Conservation (phyloP, 768 basidiomycete species). For the Neoboletus magnificus region DNA sequence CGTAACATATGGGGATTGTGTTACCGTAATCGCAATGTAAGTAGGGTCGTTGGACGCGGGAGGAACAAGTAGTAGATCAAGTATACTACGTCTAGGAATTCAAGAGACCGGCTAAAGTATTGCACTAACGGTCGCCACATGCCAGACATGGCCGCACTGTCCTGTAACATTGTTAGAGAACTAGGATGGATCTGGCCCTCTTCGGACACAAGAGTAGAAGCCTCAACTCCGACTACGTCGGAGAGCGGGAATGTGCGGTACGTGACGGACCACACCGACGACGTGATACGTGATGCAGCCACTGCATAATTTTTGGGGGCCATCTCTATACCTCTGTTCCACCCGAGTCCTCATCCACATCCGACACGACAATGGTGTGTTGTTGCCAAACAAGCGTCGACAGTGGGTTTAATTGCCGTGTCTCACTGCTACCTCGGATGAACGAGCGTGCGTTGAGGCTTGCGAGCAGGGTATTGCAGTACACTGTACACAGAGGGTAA, state of each 20-base stretch:
- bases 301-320: not conserved
- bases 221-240: not conserved
- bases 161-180: not conserved
- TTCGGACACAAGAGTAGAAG: not conserved
- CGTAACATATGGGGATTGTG: not conserved
- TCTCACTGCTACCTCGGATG: slow-evolving; percentile 2
- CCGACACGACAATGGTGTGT: not conserved
- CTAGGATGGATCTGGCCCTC: not conserved
- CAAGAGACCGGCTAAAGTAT: not conserved
- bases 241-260: not conserved
- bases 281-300: not conserved
- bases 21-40: not conserved
- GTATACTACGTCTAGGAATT: not conserved
- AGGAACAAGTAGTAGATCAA: not conserved
- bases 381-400: slow-evolving; percentile 11
- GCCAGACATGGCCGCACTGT: not conserved
- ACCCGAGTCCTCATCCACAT: not conserved
- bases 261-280: not conserved
- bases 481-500: slow-evolving; percentile 32
- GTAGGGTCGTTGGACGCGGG: not conserved
- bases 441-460: slow-evolving; percentile 30
- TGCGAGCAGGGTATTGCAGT: slow-evolving; percentile 34
- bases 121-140: not conserved
- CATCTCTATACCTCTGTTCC: not conserved
- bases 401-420: not conserved